Evolutionary conservation across 805 yeast species (phyloP), one percentile per base, ranked within the genome.

Genomic region (Phaffomyces antillensis): DNA sequence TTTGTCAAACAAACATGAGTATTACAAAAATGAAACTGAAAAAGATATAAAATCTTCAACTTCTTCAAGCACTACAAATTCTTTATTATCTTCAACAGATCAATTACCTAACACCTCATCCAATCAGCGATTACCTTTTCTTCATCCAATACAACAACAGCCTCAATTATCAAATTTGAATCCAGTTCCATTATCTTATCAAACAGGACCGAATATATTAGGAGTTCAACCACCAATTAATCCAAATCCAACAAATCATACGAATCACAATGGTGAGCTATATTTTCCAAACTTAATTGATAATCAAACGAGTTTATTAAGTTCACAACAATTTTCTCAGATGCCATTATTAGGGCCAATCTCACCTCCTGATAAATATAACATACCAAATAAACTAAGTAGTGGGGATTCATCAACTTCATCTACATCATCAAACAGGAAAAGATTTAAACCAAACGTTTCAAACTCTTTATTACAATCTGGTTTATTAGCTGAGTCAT

Each of bases 1-100:
- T 10, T 32, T 49, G 20, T 45, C 51, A 3, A 34, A 45, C 12
- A 49, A 50, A 33, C 47, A 53, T 15, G 34, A 42, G 1, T 47
- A 51, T 36, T 28, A 44, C 9, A 52, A 44, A 17, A 46, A 52
- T 12, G 47, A 50, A 10, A 10, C 17, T n/a, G 33, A 5, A 13
- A 13, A n/a, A 31, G 15, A 31, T 15, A 28, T 11, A 28, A 28
- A 28, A 28, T 28, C 30, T 28, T 10, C 30, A 2, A 28, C 30
- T 9, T 28, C 30, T 28, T 3, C 30, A 28, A 15, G 15, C 15
- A 13, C 6, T 13, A 15, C 5, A 6, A 23, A 28, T 15, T 46
- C 30, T 28, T 28, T 15, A 11, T 28, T 15, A 40, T 28, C 30
- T 28, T 28, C 30, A 40, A 12, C 39, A 45, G 24, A 24, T 1